These are phyloP conservation scores for Aphanomyces euteiches DNA, from an alignment of 352 stramenopile species.

Conservation along the genomic window DNA sequence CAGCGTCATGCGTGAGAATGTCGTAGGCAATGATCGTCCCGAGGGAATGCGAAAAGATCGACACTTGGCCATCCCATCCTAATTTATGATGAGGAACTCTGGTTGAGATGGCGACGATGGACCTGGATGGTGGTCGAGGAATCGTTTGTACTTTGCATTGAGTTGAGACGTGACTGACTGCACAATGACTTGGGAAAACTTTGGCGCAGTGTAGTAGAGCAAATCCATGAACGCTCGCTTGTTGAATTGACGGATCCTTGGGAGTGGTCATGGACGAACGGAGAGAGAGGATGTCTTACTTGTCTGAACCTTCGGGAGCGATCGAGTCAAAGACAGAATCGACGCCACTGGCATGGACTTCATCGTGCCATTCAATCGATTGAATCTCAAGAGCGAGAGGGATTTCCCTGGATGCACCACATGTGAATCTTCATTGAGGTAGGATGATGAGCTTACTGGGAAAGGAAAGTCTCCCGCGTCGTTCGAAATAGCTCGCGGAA, in stretches of 20 bases:
- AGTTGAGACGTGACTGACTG: conserved; percentile 85
- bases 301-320: conserved; percentile 62
- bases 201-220: conserved; percentile 89
- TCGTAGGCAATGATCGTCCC: conserved; percentile 91
- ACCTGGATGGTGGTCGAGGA: conserved; percentile 84
- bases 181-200: conserved; percentile 89
- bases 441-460: no score
- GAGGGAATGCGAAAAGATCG: conserved; percentile 88
- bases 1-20: conserved; percentile 76
- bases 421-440: not conserved
- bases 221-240: conserved; percentile 94
- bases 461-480: conserved; percentile 72
- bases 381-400: conserved; percentile 81
- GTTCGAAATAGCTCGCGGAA: conserved; percentile 73
- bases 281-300: conserved; percentile 40
- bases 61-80: conserved; percentile 86
- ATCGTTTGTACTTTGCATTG: conserved; percentile 87
- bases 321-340: conserved; percentile 84
- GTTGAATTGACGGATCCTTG: conserved; percentile 87
- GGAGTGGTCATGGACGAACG: conserved; percentile 5
- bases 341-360: conserved; percentile 77
- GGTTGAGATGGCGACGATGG: not conserved
- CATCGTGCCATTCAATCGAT: conserved; percentile 88
- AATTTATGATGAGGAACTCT: not conserved
- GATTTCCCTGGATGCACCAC: conserved; percentile 45